Conservation (phyloP, 2,329 filamentous ascomycete species). For the Ceratocystis destructans region DNA sequence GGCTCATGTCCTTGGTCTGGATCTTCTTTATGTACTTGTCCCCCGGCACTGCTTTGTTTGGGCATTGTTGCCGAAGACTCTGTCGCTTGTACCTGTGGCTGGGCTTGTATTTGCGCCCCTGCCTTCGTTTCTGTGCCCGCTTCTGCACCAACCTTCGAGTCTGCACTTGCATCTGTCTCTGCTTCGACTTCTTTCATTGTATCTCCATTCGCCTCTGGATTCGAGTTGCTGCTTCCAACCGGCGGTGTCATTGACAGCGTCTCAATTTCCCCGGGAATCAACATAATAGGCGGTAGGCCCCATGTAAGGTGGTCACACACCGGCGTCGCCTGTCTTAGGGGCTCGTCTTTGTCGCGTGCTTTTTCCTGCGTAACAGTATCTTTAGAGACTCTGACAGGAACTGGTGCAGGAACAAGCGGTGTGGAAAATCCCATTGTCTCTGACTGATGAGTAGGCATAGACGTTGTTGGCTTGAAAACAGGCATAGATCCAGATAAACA, state of each 20-base stretch:
- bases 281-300: conserved; percentile 1
- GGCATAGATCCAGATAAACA: not conserved
- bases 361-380: not conserved
- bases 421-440: not conserved
- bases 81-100: not conserved
- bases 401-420: not conserved
- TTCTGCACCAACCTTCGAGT: not conserved
- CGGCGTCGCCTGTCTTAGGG: not conserved
- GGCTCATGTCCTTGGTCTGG: not conserved
- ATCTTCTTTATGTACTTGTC: not conserved
- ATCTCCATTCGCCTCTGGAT: not conserved
- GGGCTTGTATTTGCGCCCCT: not conserved
- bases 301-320: not conserved
- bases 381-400: not conserved
- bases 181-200: no score
- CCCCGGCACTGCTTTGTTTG: not conserved
- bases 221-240: not conserved
- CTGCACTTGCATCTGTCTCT: not conserved
- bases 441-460: not conserved
- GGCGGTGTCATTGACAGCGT: not conserved
- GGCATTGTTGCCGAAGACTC: not conserved
- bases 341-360: not conserved
- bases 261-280: not conserved
- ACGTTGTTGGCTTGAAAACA: not conserved
- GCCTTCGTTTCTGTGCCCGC: not conserved